Percentiles rank a stretch among this genome's conserved stretches.
phyloP scores from a whole-genome alignment of 192 early-diverging fungal species.

The Coemansia sp. region DNA sequence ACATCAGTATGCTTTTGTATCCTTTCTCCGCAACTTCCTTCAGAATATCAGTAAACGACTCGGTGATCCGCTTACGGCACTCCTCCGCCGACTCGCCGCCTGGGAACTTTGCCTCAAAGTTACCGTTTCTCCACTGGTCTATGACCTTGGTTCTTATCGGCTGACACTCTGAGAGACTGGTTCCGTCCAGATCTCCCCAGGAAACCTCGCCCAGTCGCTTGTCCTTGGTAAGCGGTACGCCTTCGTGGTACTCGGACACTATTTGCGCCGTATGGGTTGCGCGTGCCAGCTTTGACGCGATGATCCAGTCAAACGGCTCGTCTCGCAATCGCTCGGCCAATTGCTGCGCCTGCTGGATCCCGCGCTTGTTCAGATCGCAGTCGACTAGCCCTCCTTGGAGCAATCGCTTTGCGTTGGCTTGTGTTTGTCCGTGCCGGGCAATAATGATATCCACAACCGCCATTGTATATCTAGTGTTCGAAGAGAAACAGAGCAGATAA shows the following conservation, averaged over 20 bases:
- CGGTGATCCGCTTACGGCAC: slow-evolving; percentile 22
- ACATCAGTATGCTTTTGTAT: slow-evolving; percentile 24
- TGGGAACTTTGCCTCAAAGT: slow-evolving; percentile 37
- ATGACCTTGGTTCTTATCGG: slow-evolving; percentile 14
- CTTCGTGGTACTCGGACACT: slow-evolving; percentile 26
- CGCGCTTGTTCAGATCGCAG: slow-evolving; percentile 31
- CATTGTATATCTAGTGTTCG: slow-evolving; percentile 6
- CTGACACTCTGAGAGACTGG: slow-evolving; percentile 12
- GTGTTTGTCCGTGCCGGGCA: slow-evolving; percentile 49
- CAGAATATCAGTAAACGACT: slow-evolving; percentile 31
- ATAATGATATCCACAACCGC: slow-evolving; percentile 25
- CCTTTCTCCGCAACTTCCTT: slow-evolving; percentile 6
- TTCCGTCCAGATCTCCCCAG: slow-evolving; percentile 47
- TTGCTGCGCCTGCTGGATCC: slow-evolving; percentile 26
- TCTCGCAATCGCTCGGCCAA: slow-evolving; percentile 29
- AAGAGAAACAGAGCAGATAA: neutral
- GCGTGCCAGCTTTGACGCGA: slow-evolving; percentile 34
- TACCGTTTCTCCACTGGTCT: slow-evolving; percentile 24
- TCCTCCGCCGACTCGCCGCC: slow-evolving; percentile 49
- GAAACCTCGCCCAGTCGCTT: slow-evolving; percentile 47
- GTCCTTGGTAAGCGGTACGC: slow-evolving; percentile 26
- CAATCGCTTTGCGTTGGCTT: slow-evolving; percentile 31
- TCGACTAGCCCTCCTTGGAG: slow-evolving; percentile 42
- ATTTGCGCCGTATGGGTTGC: slow-evolving; percentile 36
- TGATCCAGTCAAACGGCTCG: slow-evolving; percentile 37